Evolutionary conservation across 768 basidiomycete genomes (phyloP).

Genomic region (Agaricus blazei): DNA sequence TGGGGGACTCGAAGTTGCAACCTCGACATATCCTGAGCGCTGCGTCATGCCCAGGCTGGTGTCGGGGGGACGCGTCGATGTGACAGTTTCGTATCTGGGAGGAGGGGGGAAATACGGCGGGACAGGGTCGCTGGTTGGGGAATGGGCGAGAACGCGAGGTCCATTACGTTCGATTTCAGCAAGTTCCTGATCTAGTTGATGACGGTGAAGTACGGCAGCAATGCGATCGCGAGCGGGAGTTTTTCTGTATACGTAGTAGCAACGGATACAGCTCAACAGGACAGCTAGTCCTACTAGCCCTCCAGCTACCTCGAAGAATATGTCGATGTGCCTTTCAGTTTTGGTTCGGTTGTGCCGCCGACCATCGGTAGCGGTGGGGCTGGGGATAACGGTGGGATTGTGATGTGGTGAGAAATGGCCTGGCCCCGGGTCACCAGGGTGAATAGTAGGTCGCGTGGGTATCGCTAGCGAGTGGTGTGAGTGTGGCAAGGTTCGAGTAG

Average conservation of each 20-base stretch:
- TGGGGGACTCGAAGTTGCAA: slow-evolving; percentile 12
- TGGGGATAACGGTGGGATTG: slow-evolving; percentile 7
- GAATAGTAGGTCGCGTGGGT: not conserved
- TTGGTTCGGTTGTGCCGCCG: slow-evolving; percentile 8
- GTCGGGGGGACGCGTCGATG: not conserved
- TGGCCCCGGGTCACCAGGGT: not conserved
- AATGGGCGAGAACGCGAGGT: slow-evolving; percentile 22
- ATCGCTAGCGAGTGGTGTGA: slow-evolving; percentile 7
- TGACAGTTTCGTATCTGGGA: slow-evolving; percentile 31
- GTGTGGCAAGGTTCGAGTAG: slow-evolving; percentile 1
- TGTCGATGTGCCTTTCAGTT: slow-evolving; percentile 28
- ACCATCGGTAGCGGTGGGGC: slow-evolving; percentile 11
- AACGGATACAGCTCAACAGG: slow-evolving; percentile 33
- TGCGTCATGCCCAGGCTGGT: not conserved
- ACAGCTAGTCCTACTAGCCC: slow-evolving; percentile 32
- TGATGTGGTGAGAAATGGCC: not conserved
- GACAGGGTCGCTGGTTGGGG: slow-evolving; percentile 35
- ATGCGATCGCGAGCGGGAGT: slow-evolving; percentile 44
- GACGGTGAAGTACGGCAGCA: slow-evolving; percentile 33
- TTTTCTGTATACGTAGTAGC: slow-evolving; percentile 35
- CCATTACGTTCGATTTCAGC: slow-evolving; percentile 36
- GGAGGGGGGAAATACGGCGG: slow-evolving; percentile 52
- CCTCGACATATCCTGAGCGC: slow-evolving; percentile 12
- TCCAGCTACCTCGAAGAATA: slow-evolving; percentile 43
- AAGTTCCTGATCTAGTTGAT: slow-evolving; percentile 47